Conservation (phyloP, 192 early-diverging fungal species). For the Coemansia sp. region DNA sequence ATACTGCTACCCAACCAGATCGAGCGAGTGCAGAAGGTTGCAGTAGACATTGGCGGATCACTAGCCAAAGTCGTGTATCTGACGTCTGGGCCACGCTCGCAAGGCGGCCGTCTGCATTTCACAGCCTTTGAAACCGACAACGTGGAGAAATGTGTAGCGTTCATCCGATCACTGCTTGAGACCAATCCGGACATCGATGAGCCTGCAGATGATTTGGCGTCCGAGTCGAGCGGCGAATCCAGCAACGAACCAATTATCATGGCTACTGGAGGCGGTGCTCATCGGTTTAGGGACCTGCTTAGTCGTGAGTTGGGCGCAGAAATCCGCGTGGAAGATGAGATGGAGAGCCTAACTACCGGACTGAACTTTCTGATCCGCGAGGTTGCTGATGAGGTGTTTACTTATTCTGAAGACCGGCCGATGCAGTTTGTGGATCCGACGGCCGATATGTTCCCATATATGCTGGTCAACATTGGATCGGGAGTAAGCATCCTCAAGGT, state of each 20-base stretch:
- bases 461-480: conserved; percentile 96
- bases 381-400: conserved; percentile 91
- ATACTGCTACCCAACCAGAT: conserved; percentile 85
- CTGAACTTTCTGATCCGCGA: conserved; percentile 90
- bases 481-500: conserved; percentile 97
- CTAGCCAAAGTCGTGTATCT: conserved; percentile 76
- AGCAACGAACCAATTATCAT: conserved; percentile 55
- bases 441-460: conserved; percentile 78
- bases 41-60: conserved; percentile 83
- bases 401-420: conserved; percentile 74
- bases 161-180: conserved; percentile 68
- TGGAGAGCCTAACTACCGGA: conserved; percentile 81
- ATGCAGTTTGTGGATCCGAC: conserved; percentile 62
- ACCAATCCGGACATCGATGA: conserved; percentile 1
- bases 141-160: conserved; percentile 84
- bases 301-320: conserved; percentile 64
- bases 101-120: conserved; percentile 89
- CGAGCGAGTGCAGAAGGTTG: conserved; percentile 81
- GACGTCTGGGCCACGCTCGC: conserved; percentile 45
- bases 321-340: conserved; percentile 88
- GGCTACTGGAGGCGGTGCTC: conserved; percentile 88
- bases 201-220: not conserved
- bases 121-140: conserved; percentile 91
- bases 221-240: conserved; percentile 1
- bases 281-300: conserved; percentile 72